phyloP scores from a whole-genome alignment of 345 rosid genomes.

The Corchorus capsularis region DNA sequence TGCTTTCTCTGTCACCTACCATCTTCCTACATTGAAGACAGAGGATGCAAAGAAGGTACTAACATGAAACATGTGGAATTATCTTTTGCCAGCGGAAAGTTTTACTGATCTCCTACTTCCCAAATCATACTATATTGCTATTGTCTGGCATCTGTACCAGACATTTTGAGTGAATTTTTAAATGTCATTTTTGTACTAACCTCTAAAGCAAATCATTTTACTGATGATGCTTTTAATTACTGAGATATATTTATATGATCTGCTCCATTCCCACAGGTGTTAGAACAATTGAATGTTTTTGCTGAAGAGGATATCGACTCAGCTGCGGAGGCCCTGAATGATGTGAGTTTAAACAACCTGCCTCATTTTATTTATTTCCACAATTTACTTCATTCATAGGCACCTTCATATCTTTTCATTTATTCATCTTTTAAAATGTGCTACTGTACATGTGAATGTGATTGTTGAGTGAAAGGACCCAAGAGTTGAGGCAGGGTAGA shows the following conservation, averaged over 20 bases:
- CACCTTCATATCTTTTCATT: background rate
- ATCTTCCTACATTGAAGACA: slow-evolving; percentile 67
- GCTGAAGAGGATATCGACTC: slow-evolving; percentile 61
- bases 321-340: slow-evolving; percentile 85
- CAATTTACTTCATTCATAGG: background rate
- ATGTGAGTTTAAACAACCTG: slow-evolving; percentile 48
- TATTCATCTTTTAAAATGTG: background rate
- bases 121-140: background rate
- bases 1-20: slow-evolving; percentile 75
- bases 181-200: background rate
- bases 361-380: background rate
- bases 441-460: background rate
- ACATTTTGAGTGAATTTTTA: background rate
- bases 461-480: background rate
- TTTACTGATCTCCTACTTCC: background rate
- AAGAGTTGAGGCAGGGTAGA: background rate
- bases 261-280: slow-evolving; percentile 44
- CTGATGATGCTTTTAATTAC: background rate
- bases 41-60: slow-evolving; percentile 86
- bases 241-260: slow-evolving; percentile 13
- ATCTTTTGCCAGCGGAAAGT: background rate
- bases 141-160: background rate
- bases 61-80: background rate
- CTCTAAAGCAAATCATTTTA: background rate
- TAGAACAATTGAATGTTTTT: slow-evolving; percentile 73